Conservation (phyloP, 2,329 filamentous ascomycete species). For the Hypomyces perniciosus region DNA sequence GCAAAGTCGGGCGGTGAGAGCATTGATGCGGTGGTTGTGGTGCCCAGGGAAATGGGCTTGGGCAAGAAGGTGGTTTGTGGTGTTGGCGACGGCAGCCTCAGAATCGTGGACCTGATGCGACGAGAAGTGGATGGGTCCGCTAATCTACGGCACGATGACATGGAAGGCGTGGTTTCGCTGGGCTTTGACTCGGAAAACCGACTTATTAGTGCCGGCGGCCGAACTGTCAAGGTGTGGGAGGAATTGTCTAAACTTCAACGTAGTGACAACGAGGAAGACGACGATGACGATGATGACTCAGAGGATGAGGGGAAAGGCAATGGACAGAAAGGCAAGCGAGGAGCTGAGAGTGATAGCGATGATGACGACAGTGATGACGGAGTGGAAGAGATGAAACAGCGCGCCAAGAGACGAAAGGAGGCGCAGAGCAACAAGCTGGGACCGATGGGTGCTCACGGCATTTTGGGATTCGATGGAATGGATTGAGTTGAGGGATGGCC, state of each 20-base stretch:
- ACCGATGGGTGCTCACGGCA: conserved; percentile 45
- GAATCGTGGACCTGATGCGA: conserved; percentile 67
- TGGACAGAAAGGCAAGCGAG: conserved; percentile 41
- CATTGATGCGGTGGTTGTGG: conserved; percentile 67
- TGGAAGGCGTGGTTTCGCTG: conserved; percentile 77
- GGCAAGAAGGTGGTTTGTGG: conserved; percentile 75
- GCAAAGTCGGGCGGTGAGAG: conserved; percentile 63
- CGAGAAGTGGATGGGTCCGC: conserved; percentile 64
- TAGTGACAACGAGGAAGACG: conserved; percentile 35
- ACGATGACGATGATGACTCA: conserved; percentile 34
- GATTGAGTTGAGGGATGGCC: conserved; percentile 26
- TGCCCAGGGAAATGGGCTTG: conserved; percentile 64
- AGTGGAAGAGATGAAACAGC: conserved; percentile 37
- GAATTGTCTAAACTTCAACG: conserved; percentile 55
- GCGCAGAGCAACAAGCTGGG: conserved; percentile 38
- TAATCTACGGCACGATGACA: conserved; percentile 67
- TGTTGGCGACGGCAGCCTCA: conserved; percentile 71
- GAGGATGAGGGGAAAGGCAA: conserved; percentile 39
- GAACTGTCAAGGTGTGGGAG: conserved; percentile 88
- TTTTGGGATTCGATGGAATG: conserved; percentile 44
- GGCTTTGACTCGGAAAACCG: conserved; percentile 80
- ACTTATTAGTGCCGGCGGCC: conserved; percentile 84
- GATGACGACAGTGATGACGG: conserved; percentile 21
- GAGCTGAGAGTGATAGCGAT: conserved; percentile 43
- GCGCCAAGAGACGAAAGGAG: conserved; percentile 39